Evolutionary conservation across 192 early-diverging fungal species (phyloP).

Genomic region (Pilobolus umbonatus): DNA sequence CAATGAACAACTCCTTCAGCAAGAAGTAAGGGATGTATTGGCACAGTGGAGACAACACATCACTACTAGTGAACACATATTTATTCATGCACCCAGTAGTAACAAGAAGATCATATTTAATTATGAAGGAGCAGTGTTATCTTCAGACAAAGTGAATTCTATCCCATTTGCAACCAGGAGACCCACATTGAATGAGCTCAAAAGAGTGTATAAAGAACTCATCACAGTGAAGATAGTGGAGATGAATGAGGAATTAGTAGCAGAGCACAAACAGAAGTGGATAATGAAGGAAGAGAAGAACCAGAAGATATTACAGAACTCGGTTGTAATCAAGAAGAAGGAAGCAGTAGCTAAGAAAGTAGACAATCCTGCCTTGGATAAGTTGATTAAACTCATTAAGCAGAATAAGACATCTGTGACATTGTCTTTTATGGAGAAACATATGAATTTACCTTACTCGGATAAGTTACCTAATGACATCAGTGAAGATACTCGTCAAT

Average conservation of each 20-base stretch:
- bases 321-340: neutral
- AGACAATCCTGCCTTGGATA: constrained; percentile 37
- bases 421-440: constrained; percentile 47
- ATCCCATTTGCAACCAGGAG: constrained; percentile 78
- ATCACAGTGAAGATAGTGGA: constrained; percentile 50
- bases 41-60: constrained; percentile 67
- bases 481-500: constrained; percentile 37
- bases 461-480: constrained; percentile 22
- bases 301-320: constrained; percentile 7
- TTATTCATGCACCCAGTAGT: constrained; percentile 65
- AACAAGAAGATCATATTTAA: constrained; percentile 51
- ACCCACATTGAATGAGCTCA: constrained; percentile 68
- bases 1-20: constrained; percentile 78
- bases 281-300: constrained; percentile 16
- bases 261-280: constrained; percentile 17
- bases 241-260: constrained; percentile 30
- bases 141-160: constrained; percentile 44
- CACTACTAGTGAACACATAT: constrained; percentile 56
- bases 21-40: constrained; percentile 74
- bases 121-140: constrained; percentile 44
- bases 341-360: constrained; percentile 14
- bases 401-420: constrained; percentile 60
- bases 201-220: constrained; percentile 61
- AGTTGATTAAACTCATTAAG: constrained; percentile 52
- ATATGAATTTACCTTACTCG: constrained; percentile 36